Base-by-base conservation (phyloP, 305 asterid genomes). In the Rubia occidens region DNA sequence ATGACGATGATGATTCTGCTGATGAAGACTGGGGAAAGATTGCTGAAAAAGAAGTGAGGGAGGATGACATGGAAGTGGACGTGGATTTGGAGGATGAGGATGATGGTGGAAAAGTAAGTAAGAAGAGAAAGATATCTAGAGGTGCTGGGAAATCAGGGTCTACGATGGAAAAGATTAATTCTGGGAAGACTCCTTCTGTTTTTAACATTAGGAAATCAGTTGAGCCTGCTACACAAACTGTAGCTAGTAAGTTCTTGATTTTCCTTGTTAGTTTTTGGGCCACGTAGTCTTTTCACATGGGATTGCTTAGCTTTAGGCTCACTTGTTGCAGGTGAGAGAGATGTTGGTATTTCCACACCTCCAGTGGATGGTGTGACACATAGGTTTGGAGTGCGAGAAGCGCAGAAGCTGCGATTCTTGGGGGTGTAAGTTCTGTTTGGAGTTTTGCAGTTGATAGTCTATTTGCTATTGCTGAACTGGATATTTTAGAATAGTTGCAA, bases 11-110 rank as follows among this genome's bases (percentile, higher is more conserved):
- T 75, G 79, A 80, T 47, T 86, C 87, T 0, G 87, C 73, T 37
- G 95, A 88, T 65, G 96, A 87, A 75, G 97, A 88, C 66, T 87
- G 93, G 95, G 92, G 73, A 10, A 77, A 61, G 59, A 81, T 72
- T 80, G 83, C 18, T 35, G 89, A 80, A 69, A 74, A 21, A 18
- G 72, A 74, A 42, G 87, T 77, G 45, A 85, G 65, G 21, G 98
- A 83, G 69, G 96, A 80, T 73, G 78, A 64, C 32, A 77, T 68
- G 68, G 91, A 81, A 69, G 83, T 84, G 13, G 67, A 62, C 51
- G 74, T 81, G 82, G 91, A 82, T 77, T 75, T 82, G 78, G 97
- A 85, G 72, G 82, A 75, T 68, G 91, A 88, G 69, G 83, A 75
- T 7, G 84, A 68, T 35, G 84, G 61, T 59, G 74, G 78, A 45